phyloP scores from a whole-genome alignment of 345 rosid species.

The Sonneratia alba region DNA sequence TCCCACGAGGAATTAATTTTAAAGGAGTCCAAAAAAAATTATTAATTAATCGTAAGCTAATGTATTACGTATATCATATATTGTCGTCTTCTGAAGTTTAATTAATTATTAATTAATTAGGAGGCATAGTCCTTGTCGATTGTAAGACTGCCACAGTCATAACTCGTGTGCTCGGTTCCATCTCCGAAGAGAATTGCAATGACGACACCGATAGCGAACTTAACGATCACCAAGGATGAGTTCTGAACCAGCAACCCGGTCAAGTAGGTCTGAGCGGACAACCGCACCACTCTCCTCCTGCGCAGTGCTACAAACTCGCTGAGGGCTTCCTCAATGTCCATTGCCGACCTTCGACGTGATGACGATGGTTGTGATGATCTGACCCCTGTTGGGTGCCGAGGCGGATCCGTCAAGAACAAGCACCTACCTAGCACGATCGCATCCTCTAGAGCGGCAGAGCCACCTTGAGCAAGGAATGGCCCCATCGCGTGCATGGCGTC shows the following conservation, averaged over 20 bases:
- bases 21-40: no score
- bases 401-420: neutral
- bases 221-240: conserved; percentile 15
- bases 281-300: conserved; percentile 16
- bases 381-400: no score
- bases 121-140: no score
- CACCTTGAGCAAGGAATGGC: conserved; percentile 28
- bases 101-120: no score
- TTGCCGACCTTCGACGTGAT: neutral
- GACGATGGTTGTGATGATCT: no score
- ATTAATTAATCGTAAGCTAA: no score
- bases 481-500: conserved; percentile 34
- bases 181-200: conserved; percentile 23
- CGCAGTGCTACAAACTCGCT: conserved; percentile 10
- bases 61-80: no score
- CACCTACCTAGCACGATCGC: conserved; percentile 16
- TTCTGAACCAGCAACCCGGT: conserved; percentile 16
- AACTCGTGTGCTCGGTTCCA: conserved; percentile 19
- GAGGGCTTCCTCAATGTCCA: conserved; percentile 1
- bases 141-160: conserved; percentile 27
- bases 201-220: conserved; percentile 9
- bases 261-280: conserved; percentile 37
- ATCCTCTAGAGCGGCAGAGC: conserved; percentile 25
- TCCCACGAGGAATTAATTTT: no score
- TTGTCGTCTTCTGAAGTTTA: no score